Conservation (phyloP, 2,329 filamentous ascomycete species). For the Pseudogymnoascus sp. region DNA sequence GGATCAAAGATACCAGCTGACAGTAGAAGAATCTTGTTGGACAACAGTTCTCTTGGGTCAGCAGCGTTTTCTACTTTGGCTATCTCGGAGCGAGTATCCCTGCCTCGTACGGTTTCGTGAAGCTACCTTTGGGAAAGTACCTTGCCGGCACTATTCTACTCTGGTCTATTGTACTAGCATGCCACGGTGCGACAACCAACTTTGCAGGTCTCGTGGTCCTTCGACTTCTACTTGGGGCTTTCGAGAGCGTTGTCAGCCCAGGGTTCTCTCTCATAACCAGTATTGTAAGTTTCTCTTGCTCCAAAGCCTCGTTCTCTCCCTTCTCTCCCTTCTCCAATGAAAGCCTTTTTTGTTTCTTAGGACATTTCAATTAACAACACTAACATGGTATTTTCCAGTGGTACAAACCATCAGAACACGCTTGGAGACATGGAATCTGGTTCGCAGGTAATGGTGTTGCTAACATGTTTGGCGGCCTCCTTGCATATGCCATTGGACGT, state of each 20-base stretch:
- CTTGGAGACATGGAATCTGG: slow-evolving; percentile 27
- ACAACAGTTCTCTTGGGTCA: slow-evolving; percentile 46
- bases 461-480: slow-evolving; percentile 16
- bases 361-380: too few species aligned
- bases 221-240: background rate
- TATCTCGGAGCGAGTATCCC: slow-evolving; percentile 14
- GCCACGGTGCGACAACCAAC: slow-evolving; percentile 18
- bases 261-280: too few species aligned
- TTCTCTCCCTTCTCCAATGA: too few species aligned
- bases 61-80: slow-evolving; percentile 30
- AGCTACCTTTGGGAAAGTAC: slow-evolving; percentile 21
- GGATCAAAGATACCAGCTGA: slow-evolving; percentile 15
- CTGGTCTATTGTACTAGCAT: too few species aligned
- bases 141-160: too few species aligned
- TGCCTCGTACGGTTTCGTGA: slow-evolving; percentile 23
- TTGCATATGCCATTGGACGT: slow-evolving; percentile 20
- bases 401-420: slow-evolving; percentile 31
- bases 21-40: slow-evolving; percentile 38
- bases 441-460: slow-evolving; percentile 15
- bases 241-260: background rate
- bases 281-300: too few species aligned
- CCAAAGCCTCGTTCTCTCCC: too few species aligned
- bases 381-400: too few species aligned
- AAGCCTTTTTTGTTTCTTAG: too few species aligned
- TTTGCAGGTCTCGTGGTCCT: slow-evolving; percentile 1